Evolutionary conservation across 2,329 filamentous ascomycete genomes (phyloP).

Genomic region (Monosporascus sp.): DNA sequence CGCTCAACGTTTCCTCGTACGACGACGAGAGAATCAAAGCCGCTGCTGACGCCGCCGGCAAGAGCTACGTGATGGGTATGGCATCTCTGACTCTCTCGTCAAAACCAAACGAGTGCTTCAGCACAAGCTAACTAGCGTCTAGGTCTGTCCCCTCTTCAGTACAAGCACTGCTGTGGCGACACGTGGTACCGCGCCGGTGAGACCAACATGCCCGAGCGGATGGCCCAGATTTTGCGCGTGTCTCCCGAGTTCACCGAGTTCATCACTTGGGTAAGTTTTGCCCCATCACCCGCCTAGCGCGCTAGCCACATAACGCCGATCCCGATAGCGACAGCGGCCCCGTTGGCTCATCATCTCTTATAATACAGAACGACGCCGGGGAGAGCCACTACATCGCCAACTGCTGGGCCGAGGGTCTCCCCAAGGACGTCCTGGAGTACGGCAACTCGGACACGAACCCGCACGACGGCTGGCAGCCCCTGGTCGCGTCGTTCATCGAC

Average conservation of each 20-base stretch:
- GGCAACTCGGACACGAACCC: slow-evolving; percentile 20
- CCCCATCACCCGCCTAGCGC: too few relatives aligned
- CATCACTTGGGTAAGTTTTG: slow-evolving; percentile 23
- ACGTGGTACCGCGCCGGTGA: slow-evolving; percentile 28
- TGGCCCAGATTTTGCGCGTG: slow-evolving; percentile 29
- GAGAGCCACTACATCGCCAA: slow-evolving; percentile 32
- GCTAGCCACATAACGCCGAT: too few relatives aligned
- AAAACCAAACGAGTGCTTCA: too few relatives aligned
- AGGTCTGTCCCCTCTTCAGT: slow-evolving; percentile 26
- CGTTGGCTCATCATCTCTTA: not conserved
- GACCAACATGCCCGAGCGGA: slow-evolving; percentile 28
- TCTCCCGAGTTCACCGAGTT: slow-evolving; percentile 27
- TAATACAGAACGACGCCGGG: slow-evolving; percentile 27
- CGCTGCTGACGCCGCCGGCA: slow-evolving; percentile 17
- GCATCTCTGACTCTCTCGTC: not conserved
- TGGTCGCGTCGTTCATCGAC: slow-evolving; percentile 28
- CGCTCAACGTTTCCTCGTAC: slow-evolving; percentile 21
- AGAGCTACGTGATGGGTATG: slow-evolving; percentile 30
- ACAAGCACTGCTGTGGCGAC: slow-evolving; percentile 25
- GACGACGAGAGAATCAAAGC: slow-evolving; percentile 17
- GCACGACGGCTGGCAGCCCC: slow-evolving; percentile 28
- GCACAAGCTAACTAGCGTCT: slow-evolving; percentile 1
- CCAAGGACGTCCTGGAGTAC: slow-evolving; percentile 22
- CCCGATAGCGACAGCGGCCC: too few relatives aligned
- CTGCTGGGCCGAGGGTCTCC: slow-evolving; percentile 25